Percentiles rank a stretch among this genome's conserved stretches.
These are phyloP conservation scores for Fusarium citri DNA, from an alignment of 2,329 filamentous ascomycete genomes.

Conservation along the genomic window DNA sequence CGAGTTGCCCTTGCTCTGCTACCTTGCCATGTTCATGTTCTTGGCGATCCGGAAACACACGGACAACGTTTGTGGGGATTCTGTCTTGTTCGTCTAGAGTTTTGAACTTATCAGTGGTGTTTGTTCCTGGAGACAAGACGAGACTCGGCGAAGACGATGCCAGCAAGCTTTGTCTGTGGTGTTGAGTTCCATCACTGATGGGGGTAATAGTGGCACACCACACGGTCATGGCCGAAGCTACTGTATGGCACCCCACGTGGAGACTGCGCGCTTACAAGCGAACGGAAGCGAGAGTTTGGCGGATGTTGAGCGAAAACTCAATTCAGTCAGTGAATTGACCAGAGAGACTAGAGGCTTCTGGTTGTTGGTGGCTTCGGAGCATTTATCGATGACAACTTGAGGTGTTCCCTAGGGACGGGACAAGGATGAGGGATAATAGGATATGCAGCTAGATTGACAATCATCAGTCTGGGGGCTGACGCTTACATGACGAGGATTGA, in stretches of 20 bases:
- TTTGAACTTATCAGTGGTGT: background rate
- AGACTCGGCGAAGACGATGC: constrained; percentile 1
- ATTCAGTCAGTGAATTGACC: background rate
- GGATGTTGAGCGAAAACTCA: constrained; percentile 34
- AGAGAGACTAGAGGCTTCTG: background rate
- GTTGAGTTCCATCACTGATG: background rate
- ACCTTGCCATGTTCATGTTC: background rate
- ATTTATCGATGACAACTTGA: constrained; percentile 31
- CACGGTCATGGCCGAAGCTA: constrained; percentile 42
- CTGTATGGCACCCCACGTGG: constrained; percentile 42
- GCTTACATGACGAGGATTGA: constrained; percentile 36
- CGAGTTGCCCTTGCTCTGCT: constrained; percentile 4
- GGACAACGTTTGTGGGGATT: constrained; percentile 5
- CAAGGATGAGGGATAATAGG: background rate
- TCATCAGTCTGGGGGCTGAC: constrained; percentile 33
- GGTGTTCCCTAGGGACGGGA: constrained; percentile 1
- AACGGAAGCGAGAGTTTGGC: constrained; percentile 26
- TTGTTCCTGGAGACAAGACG: background rate
- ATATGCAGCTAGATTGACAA: constrained; percentile 2
- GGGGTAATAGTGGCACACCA: constrained; percentile 1
- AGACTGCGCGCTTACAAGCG: constrained; percentile 41
- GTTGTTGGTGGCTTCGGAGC: constrained; percentile 12
- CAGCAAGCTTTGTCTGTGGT: constrained; percentile 13
- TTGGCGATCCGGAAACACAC: constrained; percentile 16
- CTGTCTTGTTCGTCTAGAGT: background rate